Conservation (phyloP, 495 filamentous ascomycete species). For the Aspergillus funiculosus region DNA sequence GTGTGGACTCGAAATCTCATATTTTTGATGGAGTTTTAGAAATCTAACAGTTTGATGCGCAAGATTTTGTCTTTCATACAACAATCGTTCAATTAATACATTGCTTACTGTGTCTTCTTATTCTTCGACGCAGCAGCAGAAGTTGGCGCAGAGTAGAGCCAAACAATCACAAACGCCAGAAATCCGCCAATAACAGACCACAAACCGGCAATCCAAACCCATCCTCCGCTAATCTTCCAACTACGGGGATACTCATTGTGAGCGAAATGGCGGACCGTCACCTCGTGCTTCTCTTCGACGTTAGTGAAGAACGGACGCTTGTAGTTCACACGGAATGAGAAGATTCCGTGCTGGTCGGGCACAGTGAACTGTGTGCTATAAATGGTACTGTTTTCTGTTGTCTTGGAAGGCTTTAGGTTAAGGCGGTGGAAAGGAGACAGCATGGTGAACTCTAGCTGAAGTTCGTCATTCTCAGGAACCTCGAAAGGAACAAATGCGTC, state of each 20-base stretch:
- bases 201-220: conserved; percentile 93
- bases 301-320: conserved; percentile 86
- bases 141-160: conserved; percentile 77
- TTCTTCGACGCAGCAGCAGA: conserved; percentile 22
- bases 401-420: conserved; percentile 52
- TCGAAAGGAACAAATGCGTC: conserved; percentile 68
- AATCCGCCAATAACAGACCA: conserved; percentile 78
- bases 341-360: conserved; percentile 96
- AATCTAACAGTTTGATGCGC: no score
- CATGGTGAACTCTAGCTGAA: conserved; percentile 98
- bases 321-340: conserved; percentile 94
- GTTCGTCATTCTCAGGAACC: conserved; percentile 57
- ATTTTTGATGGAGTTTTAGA: no score
- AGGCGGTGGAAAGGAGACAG: conserved; percentile 97
- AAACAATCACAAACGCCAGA: conserved; percentile 76
- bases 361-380: conserved; percentile 72
- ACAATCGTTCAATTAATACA: conserved; percentile 23
- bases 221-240: conserved; percentile 83
- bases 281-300: conserved; percentile 89
- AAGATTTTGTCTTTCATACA: no score
- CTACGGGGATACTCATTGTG: conserved; percentile 94
- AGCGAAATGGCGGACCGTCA: conserved; percentile 90
- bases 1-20: no score
- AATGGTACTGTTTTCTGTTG: conserved; percentile 61
- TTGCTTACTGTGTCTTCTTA: conserved; percentile 67